Evolutionary conservation across 2,329 filamentous ascomycete species (phyloP).

Genomic region (Pseudocercospora vitis): DNA sequence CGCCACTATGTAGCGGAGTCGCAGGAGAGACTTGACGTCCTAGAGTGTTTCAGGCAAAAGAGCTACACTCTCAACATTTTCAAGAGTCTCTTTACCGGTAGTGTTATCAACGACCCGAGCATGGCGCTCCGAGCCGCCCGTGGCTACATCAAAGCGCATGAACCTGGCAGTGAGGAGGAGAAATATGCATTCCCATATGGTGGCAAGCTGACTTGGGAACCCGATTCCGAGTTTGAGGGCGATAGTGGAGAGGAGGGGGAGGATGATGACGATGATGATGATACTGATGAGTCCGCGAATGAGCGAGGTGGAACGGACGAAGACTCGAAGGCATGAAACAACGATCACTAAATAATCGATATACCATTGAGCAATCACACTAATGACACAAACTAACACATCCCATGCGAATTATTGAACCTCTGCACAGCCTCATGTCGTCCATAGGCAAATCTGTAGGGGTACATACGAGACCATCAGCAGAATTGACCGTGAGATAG

Average conservation of each 20-base stretch:
- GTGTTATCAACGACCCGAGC: neutral
- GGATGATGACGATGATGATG: neutral
- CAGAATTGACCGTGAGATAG: no score
- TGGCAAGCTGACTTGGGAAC: neutral
- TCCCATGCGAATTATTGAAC: no score
- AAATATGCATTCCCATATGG: neutral
- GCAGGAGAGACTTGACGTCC: constrained; percentile 4
- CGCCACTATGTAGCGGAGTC: constrained; percentile 2
- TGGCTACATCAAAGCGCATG: neutral
- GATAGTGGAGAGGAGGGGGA: neutral
- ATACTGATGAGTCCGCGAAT: neutral
- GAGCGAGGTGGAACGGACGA: neutral
- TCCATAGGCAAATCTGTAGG: no score
- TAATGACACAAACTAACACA: no score
- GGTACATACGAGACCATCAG: no score
- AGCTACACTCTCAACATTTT: neutral
- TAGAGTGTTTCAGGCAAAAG: constrained; percentile 17
- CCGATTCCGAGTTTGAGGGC: neutral
- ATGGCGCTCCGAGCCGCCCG: neutral
- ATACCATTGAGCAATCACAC: no score
- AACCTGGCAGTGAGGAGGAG: neutral
- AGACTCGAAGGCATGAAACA: neutral
- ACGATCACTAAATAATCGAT: no score
- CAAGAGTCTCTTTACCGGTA: neutral
- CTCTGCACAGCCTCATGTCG: no score